These are phyloP conservation scores for Starmerella davenportii DNA, from an alignment of 805 yeast species.

Conservation along the genomic window DNA sequence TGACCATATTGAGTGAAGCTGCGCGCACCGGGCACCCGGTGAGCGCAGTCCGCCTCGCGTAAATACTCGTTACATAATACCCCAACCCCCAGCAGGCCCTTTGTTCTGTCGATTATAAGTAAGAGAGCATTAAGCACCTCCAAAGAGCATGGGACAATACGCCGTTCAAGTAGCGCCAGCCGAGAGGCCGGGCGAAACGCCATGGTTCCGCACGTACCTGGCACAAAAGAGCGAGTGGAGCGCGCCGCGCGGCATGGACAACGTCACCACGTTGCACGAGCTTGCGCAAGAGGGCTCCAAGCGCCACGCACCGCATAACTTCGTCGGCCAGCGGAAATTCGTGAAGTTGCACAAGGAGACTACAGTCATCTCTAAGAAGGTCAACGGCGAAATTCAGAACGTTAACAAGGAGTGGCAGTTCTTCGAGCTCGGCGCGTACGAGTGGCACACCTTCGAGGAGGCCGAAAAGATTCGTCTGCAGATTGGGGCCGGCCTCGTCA, in stretches of 20 bases:
- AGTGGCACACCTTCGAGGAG: constrained; percentile 44
- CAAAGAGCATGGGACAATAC: not conserved
- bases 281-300: constrained; percentile 43
- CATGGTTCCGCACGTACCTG: constrained; percentile 21
- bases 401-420: constrained; percentile 78
- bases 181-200: constrained; percentile 23
- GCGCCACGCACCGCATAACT: constrained; percentile 34
- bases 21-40: too few relatives aligned
- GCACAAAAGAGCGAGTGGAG: constrained; percentile 27
- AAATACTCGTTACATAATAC: too few relatives aligned
- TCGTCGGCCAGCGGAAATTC: constrained; percentile 66
- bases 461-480: constrained; percentile 32
- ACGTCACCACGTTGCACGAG: constrained; percentile 43
- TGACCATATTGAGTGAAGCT: too few relatives aligned
- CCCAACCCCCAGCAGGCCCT: too few relatives aligned
- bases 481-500: constrained; percentile 58
- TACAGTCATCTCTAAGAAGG: constrained; percentile 50
- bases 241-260: constrained; percentile 49
- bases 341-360: constrained; percentile 57
- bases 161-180: constrained; percentile 22
- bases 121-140: too few relatives aligned
- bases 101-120: too few relatives aligned
- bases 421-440: constrained; percentile 61
- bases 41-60: too few relatives aligned
- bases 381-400: constrained; percentile 56